Evolutionary conservation across 495 filamentous ascomycete genomes (phyloP).

Genomic region (Parathielavia hyrcaniae): DNA sequence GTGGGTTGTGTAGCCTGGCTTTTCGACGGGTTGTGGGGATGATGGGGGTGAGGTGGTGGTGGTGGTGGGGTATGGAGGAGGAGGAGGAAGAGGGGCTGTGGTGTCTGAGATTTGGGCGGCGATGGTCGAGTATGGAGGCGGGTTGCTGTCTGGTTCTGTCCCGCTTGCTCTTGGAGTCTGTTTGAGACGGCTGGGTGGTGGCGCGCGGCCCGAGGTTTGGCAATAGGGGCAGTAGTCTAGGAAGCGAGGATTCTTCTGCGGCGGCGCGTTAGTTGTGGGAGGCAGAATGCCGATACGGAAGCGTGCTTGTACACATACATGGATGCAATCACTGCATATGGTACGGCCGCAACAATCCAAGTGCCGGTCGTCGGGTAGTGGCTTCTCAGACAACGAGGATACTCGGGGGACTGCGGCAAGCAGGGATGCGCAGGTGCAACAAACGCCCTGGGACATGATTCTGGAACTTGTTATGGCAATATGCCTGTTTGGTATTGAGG

Average conservation of each 20-base stretch:
- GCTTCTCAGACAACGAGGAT: conserved; percentile 45
- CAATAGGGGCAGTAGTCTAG: conserved; percentile 58
- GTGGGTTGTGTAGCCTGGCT: conserved; percentile 49
- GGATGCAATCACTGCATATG: conserved; percentile 63
- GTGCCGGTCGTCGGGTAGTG: conserved; percentile 43
- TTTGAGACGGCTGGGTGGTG: conserved; percentile 47
- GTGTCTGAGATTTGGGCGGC: conserved; percentile 7
- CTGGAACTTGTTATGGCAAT: neutral
- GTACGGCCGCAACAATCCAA: conserved; percentile 59
- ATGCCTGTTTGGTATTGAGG: no score
- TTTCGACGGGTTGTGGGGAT: conserved; percentile 16
- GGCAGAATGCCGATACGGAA: neutral
- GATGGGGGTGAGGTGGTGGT: conserved; percentile 33
- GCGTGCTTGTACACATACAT: conserved; percentile 51
- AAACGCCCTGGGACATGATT: conserved; percentile 39
- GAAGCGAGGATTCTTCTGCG: conserved; percentile 61
- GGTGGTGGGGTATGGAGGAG: conserved; percentile 35
- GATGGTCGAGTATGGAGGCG: conserved; percentile 32
- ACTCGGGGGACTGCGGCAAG: conserved; percentile 43
- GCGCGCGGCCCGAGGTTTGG: conserved; percentile 37
- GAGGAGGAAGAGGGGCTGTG: neutral
- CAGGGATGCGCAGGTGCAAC: conserved; percentile 60
- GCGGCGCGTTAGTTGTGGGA: neutral
- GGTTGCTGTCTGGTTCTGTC: conserved; percentile 22
- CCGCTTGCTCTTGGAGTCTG: conserved; percentile 21